Evolutionary conservation across 2,329 filamentous ascomycete species (phyloP), one percentile per base, ranked within the genome.

Genomic region (Aspergillus thermomutatus): DNA sequence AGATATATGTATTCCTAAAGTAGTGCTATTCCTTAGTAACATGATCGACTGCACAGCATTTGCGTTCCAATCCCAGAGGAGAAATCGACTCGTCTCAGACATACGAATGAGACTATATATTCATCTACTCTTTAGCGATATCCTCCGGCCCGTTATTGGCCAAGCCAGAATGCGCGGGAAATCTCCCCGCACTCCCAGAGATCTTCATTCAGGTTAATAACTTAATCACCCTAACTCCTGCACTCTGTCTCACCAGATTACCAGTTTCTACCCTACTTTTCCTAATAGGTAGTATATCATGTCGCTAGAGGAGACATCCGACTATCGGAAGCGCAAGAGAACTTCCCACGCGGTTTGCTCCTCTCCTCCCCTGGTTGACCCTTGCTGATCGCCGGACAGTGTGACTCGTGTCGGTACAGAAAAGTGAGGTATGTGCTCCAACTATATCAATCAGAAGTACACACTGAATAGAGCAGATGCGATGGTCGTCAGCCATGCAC

Each of bases 401-500:
- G 79, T 57, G 79, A 82, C 62, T 68, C 74, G 6, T 82, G 79
- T 65, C 72, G 79, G 69, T 52, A 73, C 52, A 72, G 77, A 54
- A 81, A 81, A 69, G 80, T 80, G 54, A 74, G 79, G 79, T 79
- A 57, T 57, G 58, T n/a, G 25, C 7, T 43, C 28, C 37, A 10
- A 10, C 11, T 9, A 1, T 31, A 43, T n/a, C 23, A 17, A 10
- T 10, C 14, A 19, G 25, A 55, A 28, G 54, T 56, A 54, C 53
- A 34, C 43, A 43, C 47, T 49, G 40, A 43, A 46, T n/a, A 55
- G 46, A 47, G 43, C 54, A 81, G 79, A 69, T 82, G 79, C 55
- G 78, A 82, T 62, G 79, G 79, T 14, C 74, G 76, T 47, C 72
- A 72, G 47, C 79, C 79, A 27, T 82, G 79, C 61, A 69, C 45